phyloP scores from a whole-genome alignment of 106 monocot genomes.

The Apostasia ramifera region DNA sequence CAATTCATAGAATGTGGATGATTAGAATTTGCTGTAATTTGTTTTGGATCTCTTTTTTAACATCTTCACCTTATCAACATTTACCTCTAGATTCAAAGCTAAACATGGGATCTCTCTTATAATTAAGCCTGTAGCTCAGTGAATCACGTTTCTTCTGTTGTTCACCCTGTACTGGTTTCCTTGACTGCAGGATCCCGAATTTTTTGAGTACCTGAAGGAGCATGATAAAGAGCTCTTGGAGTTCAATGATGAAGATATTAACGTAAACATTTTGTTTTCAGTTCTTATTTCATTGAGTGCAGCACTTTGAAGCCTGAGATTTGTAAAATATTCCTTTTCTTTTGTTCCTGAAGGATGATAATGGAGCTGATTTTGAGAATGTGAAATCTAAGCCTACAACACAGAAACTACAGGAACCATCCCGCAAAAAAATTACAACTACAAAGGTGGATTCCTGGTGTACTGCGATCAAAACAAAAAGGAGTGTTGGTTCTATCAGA shows the following conservation, averaged over 20 bases:
- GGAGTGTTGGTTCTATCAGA: conserved; percentile 44
- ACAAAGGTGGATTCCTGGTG: conserved; percentile 85
- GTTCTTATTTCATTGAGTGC: neutral
- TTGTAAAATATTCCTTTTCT: neutral
- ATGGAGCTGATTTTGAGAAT: conserved; percentile 40
- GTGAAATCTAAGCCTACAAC: conserved; percentile 11
- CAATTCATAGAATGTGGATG: neutral
- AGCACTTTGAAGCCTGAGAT: neutral
- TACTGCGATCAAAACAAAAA: conserved; percentile 39
- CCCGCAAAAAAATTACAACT: conserved; percentile 64
- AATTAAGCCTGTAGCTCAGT: too few relatives aligned
- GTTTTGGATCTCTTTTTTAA: neutral
- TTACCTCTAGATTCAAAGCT: neutral
- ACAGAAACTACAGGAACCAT: conserved; percentile 17
- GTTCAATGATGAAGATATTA: conserved; percentile 66
- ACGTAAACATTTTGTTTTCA: conserved; percentile 30
- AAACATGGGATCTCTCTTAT: neutral
- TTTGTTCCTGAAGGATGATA: conserved; percentile 32
- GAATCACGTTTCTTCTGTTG: neutral
- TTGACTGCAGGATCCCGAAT: conserved; percentile 76
- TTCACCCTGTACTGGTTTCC: conserved; percentile 1
- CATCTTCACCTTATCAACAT: neutral
- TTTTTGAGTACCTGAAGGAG: conserved; percentile 86
- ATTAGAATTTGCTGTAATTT: neutral
- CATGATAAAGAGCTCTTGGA: conserved; percentile 89